phyloP scores from a whole-genome alignment of 1,139 yeast genomes.

The Suhomyces maxii region DNA sequence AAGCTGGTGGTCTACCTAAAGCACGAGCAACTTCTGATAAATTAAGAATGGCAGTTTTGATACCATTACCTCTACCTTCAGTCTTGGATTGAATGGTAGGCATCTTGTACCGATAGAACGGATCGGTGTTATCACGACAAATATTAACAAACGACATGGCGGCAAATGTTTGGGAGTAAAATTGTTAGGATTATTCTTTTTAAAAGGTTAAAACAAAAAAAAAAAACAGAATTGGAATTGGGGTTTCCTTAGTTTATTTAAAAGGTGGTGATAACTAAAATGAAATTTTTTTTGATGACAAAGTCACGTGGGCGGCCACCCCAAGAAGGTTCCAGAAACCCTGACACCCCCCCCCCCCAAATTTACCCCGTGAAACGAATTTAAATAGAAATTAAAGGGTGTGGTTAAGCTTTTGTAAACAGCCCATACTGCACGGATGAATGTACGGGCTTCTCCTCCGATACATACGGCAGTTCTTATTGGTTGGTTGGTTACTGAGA shows the following conservation, averaged over 20 bases:
- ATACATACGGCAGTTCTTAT: no score
- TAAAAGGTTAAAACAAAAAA: not conserved
- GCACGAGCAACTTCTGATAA: slow-evolving; percentile 94
- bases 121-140: slow-evolving; percentile 96
- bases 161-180: slow-evolving; percentile 4
- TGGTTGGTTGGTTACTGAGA: no score
- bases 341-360: no score
- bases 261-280: not conserved
- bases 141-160: slow-evolving; percentile 87
- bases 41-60: slow-evolving; percentile 91
- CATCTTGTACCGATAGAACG: slow-evolving; percentile 99
- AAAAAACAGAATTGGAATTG: not conserved
- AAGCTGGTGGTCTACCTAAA: slow-evolving; percentile 86
- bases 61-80: slow-evolving; percentile 99
- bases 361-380: no score
- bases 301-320: not conserved
- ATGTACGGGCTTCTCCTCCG: no score
- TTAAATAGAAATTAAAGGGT: no score
- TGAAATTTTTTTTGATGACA: not conserved
- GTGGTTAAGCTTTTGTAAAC: no score
- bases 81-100: slow-evolving; percentile 96
- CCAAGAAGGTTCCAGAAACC: not conserved
- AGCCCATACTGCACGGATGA: no score
- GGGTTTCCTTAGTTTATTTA: not conserved
- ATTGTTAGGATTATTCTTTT: slow-evolving; percentile 3